These are phyloP conservation scores for Orbilia quercus DNA, from an alignment of 2,329 filamentous ascomycete genomes.

Conservation along the genomic window DNA sequence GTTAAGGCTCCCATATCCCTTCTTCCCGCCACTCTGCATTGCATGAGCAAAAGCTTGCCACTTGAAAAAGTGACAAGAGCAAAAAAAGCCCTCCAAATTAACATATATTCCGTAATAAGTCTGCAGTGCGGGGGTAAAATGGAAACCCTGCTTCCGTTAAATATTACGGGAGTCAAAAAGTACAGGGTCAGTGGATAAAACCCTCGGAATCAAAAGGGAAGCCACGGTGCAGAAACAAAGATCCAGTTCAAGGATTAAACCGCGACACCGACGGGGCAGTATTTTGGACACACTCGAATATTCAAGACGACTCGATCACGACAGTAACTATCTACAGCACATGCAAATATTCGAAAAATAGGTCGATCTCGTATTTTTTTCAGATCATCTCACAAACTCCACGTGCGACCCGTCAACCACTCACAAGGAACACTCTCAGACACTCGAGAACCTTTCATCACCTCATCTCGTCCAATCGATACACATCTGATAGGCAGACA, in stretches of 20 bases:
- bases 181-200: constrained; percentile 11
- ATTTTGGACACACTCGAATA: no score
- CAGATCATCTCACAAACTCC: neutral
- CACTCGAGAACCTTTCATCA: neutral
- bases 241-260: no score
- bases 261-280: no score
- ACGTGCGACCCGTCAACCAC: constrained; percentile 6
- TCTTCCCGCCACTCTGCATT: constrained; percentile 46
- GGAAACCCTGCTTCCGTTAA: constrained; percentile 38
- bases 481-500: constrained; percentile 33
- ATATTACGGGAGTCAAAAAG: constrained; percentile 36
- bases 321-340: no score
- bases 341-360: no score
- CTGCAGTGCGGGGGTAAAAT: constrained; percentile 28
- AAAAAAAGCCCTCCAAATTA: constrained; percentile 14
- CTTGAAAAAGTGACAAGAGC: neutral
- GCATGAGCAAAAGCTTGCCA: constrained; percentile 18
- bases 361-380: no score
- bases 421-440: neutral
- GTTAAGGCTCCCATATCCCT: neutral
- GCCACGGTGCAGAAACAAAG: neutral
- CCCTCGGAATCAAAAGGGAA: constrained; percentile 6
- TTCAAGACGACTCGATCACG: no score
- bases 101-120: no score
- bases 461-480: constrained; percentile 13